Conservation (phyloP, 495 filamentous ascomycete genomes). For the Neurospora sp. region DNA sequence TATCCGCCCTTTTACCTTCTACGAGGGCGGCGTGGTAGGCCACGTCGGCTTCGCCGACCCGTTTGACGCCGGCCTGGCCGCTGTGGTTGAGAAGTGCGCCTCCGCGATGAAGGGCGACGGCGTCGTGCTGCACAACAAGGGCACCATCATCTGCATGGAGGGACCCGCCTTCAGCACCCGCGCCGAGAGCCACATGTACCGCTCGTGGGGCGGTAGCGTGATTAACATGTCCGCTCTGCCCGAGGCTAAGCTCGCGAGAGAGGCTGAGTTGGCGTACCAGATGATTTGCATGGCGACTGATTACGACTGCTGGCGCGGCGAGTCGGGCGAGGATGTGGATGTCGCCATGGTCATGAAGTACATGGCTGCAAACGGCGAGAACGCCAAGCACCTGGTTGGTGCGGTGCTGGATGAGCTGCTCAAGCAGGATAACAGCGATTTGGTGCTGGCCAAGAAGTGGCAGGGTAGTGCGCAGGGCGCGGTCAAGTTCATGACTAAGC, state of each 20-base stretch:
- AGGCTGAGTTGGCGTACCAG: constrained; percentile 93
- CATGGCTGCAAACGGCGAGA: constrained; percentile 85
- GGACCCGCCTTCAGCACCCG: constrained; percentile 97
- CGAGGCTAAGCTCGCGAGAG: constrained; percentile 88
- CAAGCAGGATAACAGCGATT: constrained; percentile 60
- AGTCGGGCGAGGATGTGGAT: constrained; percentile 58
- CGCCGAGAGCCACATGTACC: constrained; percentile 90
- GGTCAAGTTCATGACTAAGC: constrained; percentile 65
- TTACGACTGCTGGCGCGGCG: constrained; percentile 87
- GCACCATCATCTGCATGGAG: constrained; percentile 88
- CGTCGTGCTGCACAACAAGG: constrained; percentile 64
- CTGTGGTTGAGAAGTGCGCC: constrained; percentile 62
- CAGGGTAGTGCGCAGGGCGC: constrained; percentile 51
- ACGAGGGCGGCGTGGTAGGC: constrained; percentile 84
- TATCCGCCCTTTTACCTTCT: constrained; percentile 85
- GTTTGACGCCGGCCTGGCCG: constrained; percentile 69
- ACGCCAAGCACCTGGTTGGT: constrained; percentile 74
- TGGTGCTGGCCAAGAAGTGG: constrained; percentile 71
- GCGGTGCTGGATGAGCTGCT: constrained; percentile 80
- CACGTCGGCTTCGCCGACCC: constrained; percentile 95
- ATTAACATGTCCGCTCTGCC: constrained; percentile 99
- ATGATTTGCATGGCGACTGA: constrained; percentile 99
- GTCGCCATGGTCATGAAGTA: constrained; percentile 96
- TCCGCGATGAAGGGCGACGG: constrained; percentile 69
- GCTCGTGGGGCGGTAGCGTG: constrained; percentile 76